phyloP scores from a whole-genome alignment of 176 grass and related monocot species.

The Bonia amplexicaulis region DNA sequence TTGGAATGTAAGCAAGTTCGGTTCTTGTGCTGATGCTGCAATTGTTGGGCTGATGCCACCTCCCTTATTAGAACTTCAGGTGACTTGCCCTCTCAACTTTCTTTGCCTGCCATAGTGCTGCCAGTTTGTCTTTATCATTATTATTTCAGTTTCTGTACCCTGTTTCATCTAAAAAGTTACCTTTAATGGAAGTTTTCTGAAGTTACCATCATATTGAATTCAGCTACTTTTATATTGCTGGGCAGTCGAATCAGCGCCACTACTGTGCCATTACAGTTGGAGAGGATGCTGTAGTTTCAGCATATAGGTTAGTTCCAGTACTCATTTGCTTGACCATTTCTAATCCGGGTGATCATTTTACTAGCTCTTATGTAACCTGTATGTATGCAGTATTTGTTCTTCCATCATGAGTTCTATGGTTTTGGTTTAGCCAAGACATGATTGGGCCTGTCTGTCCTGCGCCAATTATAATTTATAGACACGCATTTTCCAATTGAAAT shows the following conservation, averaged over 20 bases:
- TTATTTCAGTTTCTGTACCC: neutral
- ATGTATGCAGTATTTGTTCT: neutral
- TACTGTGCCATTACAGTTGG: conserved; percentile 88
- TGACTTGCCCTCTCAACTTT: conserved; percentile 18
- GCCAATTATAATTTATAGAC: neutral
- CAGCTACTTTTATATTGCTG: conserved; percentile 89
- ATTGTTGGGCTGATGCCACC: conserved; percentile 90
- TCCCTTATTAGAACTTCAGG: conserved; percentile 85
- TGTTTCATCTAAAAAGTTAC: conserved; percentile 1
- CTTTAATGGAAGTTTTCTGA: conserved; percentile 55
- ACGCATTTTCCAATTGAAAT: conserved; percentile 1
- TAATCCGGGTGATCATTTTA: neutral
- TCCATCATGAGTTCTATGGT: neutral
- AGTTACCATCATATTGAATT: conserved; percentile 76
- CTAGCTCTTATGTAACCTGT: neutral
- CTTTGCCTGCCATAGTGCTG: neutral
- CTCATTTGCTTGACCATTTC: conserved; percentile 1
- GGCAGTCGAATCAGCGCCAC: conserved; percentile 82
- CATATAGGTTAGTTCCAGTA: conserved; percentile 67
- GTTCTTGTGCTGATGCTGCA: conserved; percentile 74
- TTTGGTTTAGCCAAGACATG: conserved; percentile 1
- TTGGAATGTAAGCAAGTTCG: conserved; percentile 83
- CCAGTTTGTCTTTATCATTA: neutral
- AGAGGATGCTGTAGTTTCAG: conserved; percentile 89
- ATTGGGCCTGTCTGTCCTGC: neutral